Evolutionary conservation across 805 yeast genomes (phyloP).

Genomic region (Candida odintsovae): DNA sequence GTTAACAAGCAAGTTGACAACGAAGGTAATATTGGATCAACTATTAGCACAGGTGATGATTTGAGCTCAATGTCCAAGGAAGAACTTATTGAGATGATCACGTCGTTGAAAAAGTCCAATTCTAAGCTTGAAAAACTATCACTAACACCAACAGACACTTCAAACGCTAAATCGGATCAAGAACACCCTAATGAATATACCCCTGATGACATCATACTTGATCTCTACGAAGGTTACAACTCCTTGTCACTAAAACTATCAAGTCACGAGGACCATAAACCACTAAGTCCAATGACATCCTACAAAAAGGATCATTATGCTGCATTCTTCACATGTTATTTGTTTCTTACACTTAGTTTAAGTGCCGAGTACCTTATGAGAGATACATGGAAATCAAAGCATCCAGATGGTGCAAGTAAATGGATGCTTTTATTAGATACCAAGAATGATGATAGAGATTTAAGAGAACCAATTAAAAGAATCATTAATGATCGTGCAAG

Average conservation of each 20-base stretch:
- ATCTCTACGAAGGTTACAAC: constrained; percentile 13
- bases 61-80: not conserved
- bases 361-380: constrained; percentile 3
- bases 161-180: constrained; percentile 9
- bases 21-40: not conserved
- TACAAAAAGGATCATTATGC: constrained; percentile 16
- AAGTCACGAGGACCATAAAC: constrained; percentile 20
- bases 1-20: not conserved
- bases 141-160: constrained; percentile 23
- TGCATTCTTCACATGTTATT: constrained; percentile 12
- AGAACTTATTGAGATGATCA: not conserved
- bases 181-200: not conserved
- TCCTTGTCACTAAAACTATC: constrained; percentile 12
- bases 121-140: constrained; percentile 21
- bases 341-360: constrained; percentile 8
- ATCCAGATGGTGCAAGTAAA: constrained; percentile 15
- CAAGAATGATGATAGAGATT: constrained; percentile 6
- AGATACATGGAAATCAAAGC: constrained; percentile 10
- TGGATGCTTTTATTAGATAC: constrained; percentile 16
- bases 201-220: constrained; percentile 2
- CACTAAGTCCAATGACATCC: constrained; percentile 11
- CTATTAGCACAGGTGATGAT: not conserved
- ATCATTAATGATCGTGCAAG: constrained; percentile 7
- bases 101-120: constrained; percentile 25
- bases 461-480: constrained; percentile 5